Base-by-base conservation (phyloP, 2,329 filamentous ascomycete genomes). In the Penicillium sclerotiorum region DNA sequence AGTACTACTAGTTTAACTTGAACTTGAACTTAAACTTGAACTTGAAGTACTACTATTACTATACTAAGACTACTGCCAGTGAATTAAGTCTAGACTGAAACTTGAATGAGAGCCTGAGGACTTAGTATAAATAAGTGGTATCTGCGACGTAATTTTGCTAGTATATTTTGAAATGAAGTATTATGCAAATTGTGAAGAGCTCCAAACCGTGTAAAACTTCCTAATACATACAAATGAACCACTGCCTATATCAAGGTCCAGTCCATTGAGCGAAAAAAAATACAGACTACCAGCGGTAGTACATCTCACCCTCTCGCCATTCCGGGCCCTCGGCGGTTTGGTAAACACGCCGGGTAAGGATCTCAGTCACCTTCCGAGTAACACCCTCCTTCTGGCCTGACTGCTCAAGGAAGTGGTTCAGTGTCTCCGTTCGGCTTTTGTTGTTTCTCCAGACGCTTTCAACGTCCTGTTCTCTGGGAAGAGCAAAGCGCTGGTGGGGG, bases 301-400 rank as follows among this genome's bases (percentile, higher is more conserved):
- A n/a, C n/a, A n/a, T n/a, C n/a, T n/a, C n/a, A n/a, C n/a, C n/a
- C n/a, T n/a, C n/a, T 40, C 52, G 43, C 70, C 70, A 71, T 33
- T 48, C 49, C 50, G 69, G 55, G 28, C 68, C 81, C 28, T 77
- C 61, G 9, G 66, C 65, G 27, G 75, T 72, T n/a, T 67, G 65
- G 23, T 58, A 70, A 8, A 84, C 86, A 69, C 84, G 88, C 63
- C 88, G 80, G 21, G 68, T 64, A 56, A 91, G 60, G 22, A 92
- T 84, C 67, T 92, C 89, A 43, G 77, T 63, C 4, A 90, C 84
- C 50, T 92, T 83, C 65, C 83, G 79, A 58, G 75, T 76, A 35
- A 90, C 82, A 37, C 89, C 89, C 61, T 88, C 84, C 69, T 89
- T 87, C 47, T 81, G 78, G 18, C 79, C 77, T 63, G 78, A 81